Base-by-base conservation (phyloP, 1,284 basidiomycete species). In the Cronartium quercuum region DNA sequence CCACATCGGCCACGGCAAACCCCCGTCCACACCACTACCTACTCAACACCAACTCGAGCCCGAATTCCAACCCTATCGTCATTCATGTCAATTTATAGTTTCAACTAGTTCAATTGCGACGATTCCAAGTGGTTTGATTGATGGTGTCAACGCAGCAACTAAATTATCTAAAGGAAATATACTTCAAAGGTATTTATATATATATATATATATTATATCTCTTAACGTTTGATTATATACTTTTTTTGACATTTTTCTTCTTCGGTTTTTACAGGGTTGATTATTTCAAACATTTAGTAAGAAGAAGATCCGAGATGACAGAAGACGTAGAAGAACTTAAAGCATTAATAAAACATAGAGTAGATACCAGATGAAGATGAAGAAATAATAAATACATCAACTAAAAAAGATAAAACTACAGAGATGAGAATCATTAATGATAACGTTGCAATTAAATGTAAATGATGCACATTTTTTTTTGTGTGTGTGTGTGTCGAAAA, bases 41-140 rank as follows among this genome's bases (percentile, higher is more conserved):
- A n/a, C n/a, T n/a, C n/a, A n/a, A n/a, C n/a, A n/a, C n/a, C n/a
- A n/a, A n/a, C n/a, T n/a, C n/a, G n/a, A n/a, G n/a, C n/a, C n/a
- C n/a, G n/a, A n/a, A n/a, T n/a, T n/a, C n/a, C n/a, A n/a, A n/a
- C n/a, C n/a, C n/a, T n/a, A n/a, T n/a, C 77, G 79, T 41, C 77
- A 77, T 41, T 78, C 78, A 3, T 78, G 77, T 6, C 79, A 79
- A 44, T 79, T 79, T 75, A 78, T 77, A 10, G 77, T 79, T 37
- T 75, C 76, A 0, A 76, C 77, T 38, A 77, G 77, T 40, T 77
- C 76, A 4, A 68, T 76, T 41, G 76, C 75, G 0, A 70, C 70
- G 6, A 77, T 78, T 1, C 79, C 79, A 0, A 9, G 42, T 0
- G 79, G 79, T 15, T 77, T 79, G 37, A 70, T 79, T n/a, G 79